Conservation (phyloP, 148 eudicot species). For the Cornus suecica region DNA sequence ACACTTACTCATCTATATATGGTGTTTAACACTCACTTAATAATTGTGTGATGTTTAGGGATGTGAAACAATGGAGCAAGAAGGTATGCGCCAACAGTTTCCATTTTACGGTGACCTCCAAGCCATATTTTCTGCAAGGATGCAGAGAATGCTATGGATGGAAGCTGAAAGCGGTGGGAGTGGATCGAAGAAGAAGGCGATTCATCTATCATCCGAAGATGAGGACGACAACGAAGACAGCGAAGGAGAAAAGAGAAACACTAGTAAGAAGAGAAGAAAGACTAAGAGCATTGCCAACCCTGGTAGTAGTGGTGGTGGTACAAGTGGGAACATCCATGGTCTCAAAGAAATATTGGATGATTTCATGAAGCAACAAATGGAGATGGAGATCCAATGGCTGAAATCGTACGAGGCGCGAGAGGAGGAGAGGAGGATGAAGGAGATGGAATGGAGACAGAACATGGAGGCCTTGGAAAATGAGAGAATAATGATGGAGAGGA, state of each 20-base stretch:
- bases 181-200: constrained; percentile 34
- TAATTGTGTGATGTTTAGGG: constrained; percentile 38
- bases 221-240: constrained; percentile 59
- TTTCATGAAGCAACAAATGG: constrained; percentile 64
- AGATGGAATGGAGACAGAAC: constrained; percentile 68
- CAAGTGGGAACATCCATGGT: constrained; percentile 13
- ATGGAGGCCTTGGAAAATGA: constrained; percentile 84
- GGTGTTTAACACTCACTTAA: too few species aligned
- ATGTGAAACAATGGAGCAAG: constrained; percentile 90
- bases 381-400: constrained; percentile 68
- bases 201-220: constrained; percentile 59
- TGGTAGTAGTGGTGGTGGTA: background rate
- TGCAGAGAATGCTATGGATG: constrained; percentile 88
- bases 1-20: background rate
- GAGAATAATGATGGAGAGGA: constrained; percentile 62
- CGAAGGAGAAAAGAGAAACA: constrained; percentile 24
- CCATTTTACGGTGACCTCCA: constrained; percentile 88
- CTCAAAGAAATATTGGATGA: constrained; percentile 73
- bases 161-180: constrained; percentile 57
- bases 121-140: constrained; percentile 66
- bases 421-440: constrained; percentile 63
- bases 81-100: constrained; percentile 72
- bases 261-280: constrained; percentile 29
- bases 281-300: constrained; percentile 7
- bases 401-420: constrained; percentile 66